Conservation (phyloP, 179 eudicot species). For the Beta lomatogona region DNA sequence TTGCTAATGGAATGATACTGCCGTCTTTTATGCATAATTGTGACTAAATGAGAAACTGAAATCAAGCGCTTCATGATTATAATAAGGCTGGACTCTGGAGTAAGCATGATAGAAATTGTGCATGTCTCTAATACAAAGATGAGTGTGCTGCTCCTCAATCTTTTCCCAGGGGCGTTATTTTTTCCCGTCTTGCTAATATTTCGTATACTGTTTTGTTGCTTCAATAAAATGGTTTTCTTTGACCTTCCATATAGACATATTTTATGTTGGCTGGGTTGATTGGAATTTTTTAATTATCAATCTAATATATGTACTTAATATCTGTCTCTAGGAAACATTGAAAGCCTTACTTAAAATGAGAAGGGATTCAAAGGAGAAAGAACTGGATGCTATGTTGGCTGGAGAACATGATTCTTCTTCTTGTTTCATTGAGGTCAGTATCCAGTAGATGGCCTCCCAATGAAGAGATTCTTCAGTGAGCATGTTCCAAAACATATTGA, state of each 20-base stretch:
- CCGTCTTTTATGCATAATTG: neutral
- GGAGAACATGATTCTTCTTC: constrained; percentile 92
- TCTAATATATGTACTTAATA: constrained; percentile 9
- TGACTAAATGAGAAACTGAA: neutral
- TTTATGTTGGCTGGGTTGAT: neutral
- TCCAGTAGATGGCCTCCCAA: neutral
- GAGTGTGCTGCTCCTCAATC: neutral
- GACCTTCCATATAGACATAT: neutral
- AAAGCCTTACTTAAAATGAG: constrained; percentile 77
- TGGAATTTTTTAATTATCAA: neutral
- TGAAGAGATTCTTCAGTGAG: neutral
- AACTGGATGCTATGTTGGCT: constrained; percentile 84
- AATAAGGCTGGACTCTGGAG: neutral
- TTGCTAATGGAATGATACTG: neutral
- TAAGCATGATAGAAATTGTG: neutral
- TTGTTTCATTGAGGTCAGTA: constrained; percentile 89
- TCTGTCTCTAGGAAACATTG: constrained; percentile 62
- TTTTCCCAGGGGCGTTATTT: neutral
- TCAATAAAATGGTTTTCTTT: neutral
- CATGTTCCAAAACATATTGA: no score
- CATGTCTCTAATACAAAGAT: neutral
- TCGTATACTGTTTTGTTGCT: neutral
- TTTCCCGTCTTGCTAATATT: neutral
- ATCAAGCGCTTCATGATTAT: neutral
- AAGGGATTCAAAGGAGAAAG: constrained; percentile 75